Base-by-base conservation (phyloP, 768 basidiomycete species). In the Mycena kentingensis region DNA sequence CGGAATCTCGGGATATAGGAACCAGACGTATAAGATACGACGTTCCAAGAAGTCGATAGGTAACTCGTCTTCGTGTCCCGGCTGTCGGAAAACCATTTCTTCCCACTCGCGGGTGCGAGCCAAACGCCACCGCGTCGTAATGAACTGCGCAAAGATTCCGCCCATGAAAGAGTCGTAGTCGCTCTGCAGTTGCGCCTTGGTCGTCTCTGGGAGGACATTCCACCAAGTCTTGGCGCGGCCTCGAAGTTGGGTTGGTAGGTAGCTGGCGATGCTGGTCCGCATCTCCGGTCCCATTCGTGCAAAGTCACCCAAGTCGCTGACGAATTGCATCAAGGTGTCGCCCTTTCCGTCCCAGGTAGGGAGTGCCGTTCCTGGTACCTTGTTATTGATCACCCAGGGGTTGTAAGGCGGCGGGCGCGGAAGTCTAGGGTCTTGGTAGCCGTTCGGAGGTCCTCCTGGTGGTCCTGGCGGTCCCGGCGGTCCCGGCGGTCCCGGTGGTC, bases 21-120 rank as follows among this genome's bases (percentile, higher is more conserved):
- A 52, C 34, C 28, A 24, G 12, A 37, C 35, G 29, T 27, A 26
- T 19, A 37, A 5, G 25, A 39, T 29, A 18, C 51, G 44, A 1
- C 51, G 32, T 25, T 46, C 43, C 26, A 38, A 52, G 51, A 53
- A 53, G 26, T 53, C 52, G 2, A 53, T 1, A 6, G 52, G 52
- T 1, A 46, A 35, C 38, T 53, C 52, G 1, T 21, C 2, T 13
- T 41, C 37, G 21, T 41, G 46, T 2, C 51, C 51, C 13, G 3
- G 24, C 22, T 53, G 45, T 15, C 37, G 27, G 38, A 46, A 47
- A 2, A 4, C 2, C 52, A 53, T 53, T 22, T 47, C 45, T 38
- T 53, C 45, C 11, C 46, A 46, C 29, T 41, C 11, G 6, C 18
- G 11, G 7, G 19, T 7, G 7, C 18, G 11, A 19, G 11, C 18